Evolutionary conservation across 352 stramenopile genomes (phyloP).

Genomic region (Globisporangium camurandrum): DNA sequence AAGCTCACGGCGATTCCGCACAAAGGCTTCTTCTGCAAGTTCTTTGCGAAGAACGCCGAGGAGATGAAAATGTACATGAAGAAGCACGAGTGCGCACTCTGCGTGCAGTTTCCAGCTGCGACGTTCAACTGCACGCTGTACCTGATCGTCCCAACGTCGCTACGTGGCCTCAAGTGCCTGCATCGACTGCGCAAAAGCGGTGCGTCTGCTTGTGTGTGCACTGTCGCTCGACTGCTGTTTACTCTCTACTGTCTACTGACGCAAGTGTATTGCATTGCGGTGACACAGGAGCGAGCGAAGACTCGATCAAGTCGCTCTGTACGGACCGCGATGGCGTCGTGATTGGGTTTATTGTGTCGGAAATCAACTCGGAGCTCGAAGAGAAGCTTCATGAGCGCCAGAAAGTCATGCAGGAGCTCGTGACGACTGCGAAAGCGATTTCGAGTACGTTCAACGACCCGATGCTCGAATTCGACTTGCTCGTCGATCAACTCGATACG

Average conservation of each 20-base stretch:
- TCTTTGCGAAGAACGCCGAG: conserved; percentile 76
- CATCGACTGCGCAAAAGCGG: conserved; percentile 73
- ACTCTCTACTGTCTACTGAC: not conserved
- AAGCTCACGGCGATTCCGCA: conserved; percentile 77
- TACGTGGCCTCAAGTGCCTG: conserved; percentile 70
- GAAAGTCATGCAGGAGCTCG: conserved; percentile 77
- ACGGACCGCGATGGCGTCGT: conserved; percentile 77
- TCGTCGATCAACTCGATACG: conserved; percentile 79
- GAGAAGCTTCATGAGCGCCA: conserved; percentile 68
- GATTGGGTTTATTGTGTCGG: conserved; percentile 84
- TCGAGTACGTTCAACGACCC: conserved; percentile 74
- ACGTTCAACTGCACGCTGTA: conserved; percentile 86
- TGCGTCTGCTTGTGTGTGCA: conserved; percentile 18
- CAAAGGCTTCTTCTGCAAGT: conserved; percentile 87
- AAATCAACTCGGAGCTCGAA: conserved; percentile 81
- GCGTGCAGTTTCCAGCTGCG: conserved; percentile 70
- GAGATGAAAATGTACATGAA: conserved; percentile 87
- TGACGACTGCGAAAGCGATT: conserved; percentile 65
- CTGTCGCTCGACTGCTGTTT: not conserved
- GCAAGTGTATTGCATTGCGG: conserved; percentile 1
- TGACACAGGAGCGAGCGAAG: conserved; percentile 48
- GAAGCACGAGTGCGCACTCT: conserved; percentile 77
- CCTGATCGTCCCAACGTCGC: conserved; percentile 53
- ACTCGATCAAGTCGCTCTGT: conserved; percentile 81
- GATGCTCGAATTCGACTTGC: conserved; percentile 80